phyloP scores from a whole-genome alignment of 2,329 filamentous ascomycete genomes.

The Chaetomium sp. region DNA sequence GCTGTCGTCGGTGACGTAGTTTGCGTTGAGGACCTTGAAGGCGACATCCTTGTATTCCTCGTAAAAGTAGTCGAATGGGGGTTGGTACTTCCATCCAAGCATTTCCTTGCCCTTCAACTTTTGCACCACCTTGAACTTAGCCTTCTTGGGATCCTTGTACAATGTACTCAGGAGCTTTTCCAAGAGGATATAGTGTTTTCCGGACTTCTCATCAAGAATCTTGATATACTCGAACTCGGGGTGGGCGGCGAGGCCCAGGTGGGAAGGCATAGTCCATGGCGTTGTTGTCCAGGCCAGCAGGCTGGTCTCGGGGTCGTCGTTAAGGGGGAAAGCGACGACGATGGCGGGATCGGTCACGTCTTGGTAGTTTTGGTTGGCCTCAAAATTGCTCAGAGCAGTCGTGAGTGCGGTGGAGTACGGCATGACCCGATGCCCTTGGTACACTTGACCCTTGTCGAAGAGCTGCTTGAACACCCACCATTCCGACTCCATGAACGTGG shows the following conservation, averaged over 20 bases:
- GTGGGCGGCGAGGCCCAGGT: slow-evolving; percentile 64
- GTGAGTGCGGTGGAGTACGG: slow-evolving; percentile 88
- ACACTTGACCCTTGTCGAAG: slow-evolving; percentile 83
- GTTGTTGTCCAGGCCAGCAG: slow-evolving; percentile 86
- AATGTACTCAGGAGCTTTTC: slow-evolving; percentile 74
- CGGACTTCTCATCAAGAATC: slow-evolving; percentile 73
- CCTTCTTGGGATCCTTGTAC: slow-evolving; percentile 94
- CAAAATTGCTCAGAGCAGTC: slow-evolving; percentile 87
- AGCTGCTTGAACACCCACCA: slow-evolving; percentile 98
- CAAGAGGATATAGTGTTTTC: slow-evolving; percentile 78
- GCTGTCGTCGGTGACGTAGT: slow-evolving; percentile 81
- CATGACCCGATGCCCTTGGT: slow-evolving; percentile 88
- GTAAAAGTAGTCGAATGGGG: slow-evolving; percentile 83
- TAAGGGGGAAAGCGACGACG: slow-evolving; percentile 78
- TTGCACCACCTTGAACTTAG: slow-evolving; percentile 77
- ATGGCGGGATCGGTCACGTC: slow-evolving; percentile 87
- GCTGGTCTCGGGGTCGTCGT: slow-evolving; percentile 67
- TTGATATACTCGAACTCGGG: slow-evolving; percentile 79
- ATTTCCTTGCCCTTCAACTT: slow-evolving; percentile 79
- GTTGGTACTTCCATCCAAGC: slow-evolving; percentile 82
- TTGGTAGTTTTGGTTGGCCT: slow-evolving; percentile 91
- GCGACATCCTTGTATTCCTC: slow-evolving; percentile 80
- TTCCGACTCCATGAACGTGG: slow-evolving; percentile 88
- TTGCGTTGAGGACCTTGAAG: slow-evolving; percentile 76
- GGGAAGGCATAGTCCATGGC: slow-evolving; percentile 74